Evolutionary conservation across 139 green algal species (phyloP).

Genomic region (Coccomyxa sp.): DNA sequence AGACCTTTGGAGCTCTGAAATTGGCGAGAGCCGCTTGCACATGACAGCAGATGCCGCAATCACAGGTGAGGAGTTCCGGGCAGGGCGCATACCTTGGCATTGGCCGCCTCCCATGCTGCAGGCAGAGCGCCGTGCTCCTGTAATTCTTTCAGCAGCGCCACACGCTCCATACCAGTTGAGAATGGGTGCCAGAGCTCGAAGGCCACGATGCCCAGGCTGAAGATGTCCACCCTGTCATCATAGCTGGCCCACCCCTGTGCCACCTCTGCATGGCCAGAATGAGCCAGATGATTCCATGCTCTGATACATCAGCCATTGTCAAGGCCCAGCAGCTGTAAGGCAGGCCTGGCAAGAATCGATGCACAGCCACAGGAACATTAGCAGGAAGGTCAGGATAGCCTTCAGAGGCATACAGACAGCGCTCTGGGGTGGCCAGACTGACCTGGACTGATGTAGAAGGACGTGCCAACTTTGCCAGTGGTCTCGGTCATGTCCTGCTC

Average conservation of each 20-base stretch:
- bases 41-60: too few species aligned
- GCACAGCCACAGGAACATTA: too few species aligned
- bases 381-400: too few species aligned
- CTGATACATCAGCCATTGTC: too few species aligned
- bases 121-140: constrained; percentile 58
- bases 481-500: constrained; percentile 27
- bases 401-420: too few species aligned
- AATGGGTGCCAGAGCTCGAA: constrained; percentile 94
- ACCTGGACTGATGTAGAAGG: constrained; percentile 73
- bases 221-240: constrained; percentile 79
- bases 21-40: too few species aligned
- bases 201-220: constrained; percentile 76
- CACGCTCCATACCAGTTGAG: constrained; percentile 83
- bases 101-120: constrained; percentile 44
- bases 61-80: too few species aligned
- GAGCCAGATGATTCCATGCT: too few species aligned
- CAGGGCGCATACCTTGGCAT: constrained; percentile 38
- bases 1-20: too few species aligned
- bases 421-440: too few species aligned
- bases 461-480: constrained; percentile 68
- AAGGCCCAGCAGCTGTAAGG: too few species aligned
- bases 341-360: too few species aligned
- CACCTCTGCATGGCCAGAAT: constrained; percentile 46
- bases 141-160: constrained; percentile 66
- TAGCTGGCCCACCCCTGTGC: constrained; percentile 62